Evolutionary conservation across 148 eudicot species (phyloP).

Genomic region (Rhododendron mucronatum): DNA sequence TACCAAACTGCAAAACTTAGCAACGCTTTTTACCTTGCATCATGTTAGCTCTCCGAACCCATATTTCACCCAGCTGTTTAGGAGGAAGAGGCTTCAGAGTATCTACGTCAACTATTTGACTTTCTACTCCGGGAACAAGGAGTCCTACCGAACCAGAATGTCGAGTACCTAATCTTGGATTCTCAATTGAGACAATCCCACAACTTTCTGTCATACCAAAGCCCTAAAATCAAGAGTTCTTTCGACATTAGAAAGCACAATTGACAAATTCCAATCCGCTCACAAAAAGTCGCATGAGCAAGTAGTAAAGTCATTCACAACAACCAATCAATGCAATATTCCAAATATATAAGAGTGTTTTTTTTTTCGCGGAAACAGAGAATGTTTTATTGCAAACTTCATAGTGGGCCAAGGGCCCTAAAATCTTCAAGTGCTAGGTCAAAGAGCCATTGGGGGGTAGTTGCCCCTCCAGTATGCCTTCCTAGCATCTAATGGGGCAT

Average conservation of each 20-base stretch:
- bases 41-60: conserved; percentile 70
- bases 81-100: conserved; percentile 70
- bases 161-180: conserved; percentile 39
- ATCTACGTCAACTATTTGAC: conserved; percentile 56
- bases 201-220: conserved; percentile 87
- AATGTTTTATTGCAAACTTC: too few relatives aligned
- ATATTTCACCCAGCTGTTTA: conserved; percentile 65
- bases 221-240: conserved; percentile 43
- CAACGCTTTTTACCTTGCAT: conserved; percentile 50
- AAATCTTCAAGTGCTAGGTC: too few relatives aligned
- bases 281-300: not conserved
- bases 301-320: not conserved
- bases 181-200: conserved; percentile 55
- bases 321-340: too few relatives aligned
- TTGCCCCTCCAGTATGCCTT: too few relatives aligned
- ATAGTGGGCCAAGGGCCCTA: too few relatives aligned
- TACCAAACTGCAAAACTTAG: not conserved
- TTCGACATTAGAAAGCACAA: conserved; percentile 7
- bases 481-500: too few relatives aligned
- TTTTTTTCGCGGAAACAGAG: too few relatives aligned
- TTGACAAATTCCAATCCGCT: not conserved
- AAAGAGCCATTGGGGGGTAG: too few relatives aligned
- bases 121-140: conserved; percentile 58
- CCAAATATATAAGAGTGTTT: too few relatives aligned
- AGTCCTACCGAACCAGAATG: conserved; percentile 71